Percentiles rank a stretch among this genome's conserved stretches.
Evolutionary conservation across 306 rosid species (phyloP).

Genomic region (Sindora glabra): DNA sequence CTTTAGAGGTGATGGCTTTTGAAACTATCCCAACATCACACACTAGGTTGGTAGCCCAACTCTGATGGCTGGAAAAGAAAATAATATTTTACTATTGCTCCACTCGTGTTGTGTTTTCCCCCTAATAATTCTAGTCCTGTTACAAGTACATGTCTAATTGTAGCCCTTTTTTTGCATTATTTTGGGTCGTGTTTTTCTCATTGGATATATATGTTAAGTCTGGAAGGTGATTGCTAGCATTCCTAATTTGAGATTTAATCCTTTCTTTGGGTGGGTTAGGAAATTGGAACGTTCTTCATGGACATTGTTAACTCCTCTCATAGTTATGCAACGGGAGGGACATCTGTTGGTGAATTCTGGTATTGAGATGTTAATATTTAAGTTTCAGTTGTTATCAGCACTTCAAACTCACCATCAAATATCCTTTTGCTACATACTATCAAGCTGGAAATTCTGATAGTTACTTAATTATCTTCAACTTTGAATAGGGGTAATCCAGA

Average conservation of each 20-base stretch:
- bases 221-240: neutral
- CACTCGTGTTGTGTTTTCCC: neutral
- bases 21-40: too few relatives aligned
- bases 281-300: slow-evolving; percentile 43
- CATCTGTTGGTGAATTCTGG: slow-evolving; percentile 54
- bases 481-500: slow-evolving; percentile 48
- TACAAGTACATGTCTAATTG: neutral
- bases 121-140: neutral
- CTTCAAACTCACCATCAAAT: slow-evolving; percentile 6
- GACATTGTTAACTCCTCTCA: slow-evolving; percentile 49
- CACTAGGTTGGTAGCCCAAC: too few relatives aligned
- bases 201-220: neutral
- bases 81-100: neutral
- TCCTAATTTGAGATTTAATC: neutral
- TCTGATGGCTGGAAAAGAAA: too few relatives aligned
- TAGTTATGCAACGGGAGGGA: slow-evolving; percentile 64
- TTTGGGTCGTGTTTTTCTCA: neutral
- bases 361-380: slow-evolving; percentile 14
- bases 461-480: neutral
- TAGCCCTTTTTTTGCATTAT: neutral
- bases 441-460: neutral
- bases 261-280: slow-evolving; percentile 17
- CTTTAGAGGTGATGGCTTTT: too few relatives aligned
- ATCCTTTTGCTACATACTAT: neutral
- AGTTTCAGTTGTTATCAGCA: slow-evolving; percentile 12